Evolutionary conservation across 768 basidiomycete species (phyloP).

Genomic region (Calocybe cyanea): DNA sequence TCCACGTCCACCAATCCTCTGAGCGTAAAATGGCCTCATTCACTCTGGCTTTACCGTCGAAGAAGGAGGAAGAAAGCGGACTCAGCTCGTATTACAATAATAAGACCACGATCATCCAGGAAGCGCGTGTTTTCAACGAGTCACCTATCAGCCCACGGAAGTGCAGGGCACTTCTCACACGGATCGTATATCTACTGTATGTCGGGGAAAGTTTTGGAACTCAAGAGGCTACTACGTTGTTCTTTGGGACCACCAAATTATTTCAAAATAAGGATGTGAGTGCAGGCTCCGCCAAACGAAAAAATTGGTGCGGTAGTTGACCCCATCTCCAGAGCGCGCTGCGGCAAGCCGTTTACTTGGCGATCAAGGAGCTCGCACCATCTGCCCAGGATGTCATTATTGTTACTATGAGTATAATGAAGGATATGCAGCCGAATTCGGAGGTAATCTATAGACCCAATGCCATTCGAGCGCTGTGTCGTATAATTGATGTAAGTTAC

Average conservation of each 20-base stretch:
- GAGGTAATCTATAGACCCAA: slow-evolving; percentile 99
- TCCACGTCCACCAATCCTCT: slow-evolving; percentile 34
- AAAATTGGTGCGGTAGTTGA: not conserved
- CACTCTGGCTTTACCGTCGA: slow-evolving; percentile 76
- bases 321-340: slow-evolving; percentile 68
- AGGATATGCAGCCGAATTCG: slow-evolving; percentile 99
- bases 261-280: slow-evolving; percentile 99
- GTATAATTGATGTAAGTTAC: slow-evolving; percentile 90
- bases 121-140: slow-evolving; percentile 98
- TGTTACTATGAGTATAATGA: slow-evolving; percentile 99
- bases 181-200: slow-evolving; percentile 95
- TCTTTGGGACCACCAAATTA: slow-evolving; percentile 98
- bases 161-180: slow-evolving; percentile 92
- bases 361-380: slow-evolving; percentile 94
- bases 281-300: slow-evolving; percentile 9
- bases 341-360: slow-evolving; percentile 96
- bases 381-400: slow-evolving; percentile 99
- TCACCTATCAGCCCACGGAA: slow-evolving; percentile 97
- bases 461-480: slow-evolving; percentile 91
- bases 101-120: slow-evolving; percentile 97
- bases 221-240: slow-evolving; percentile 95
- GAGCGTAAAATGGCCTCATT: slow-evolving; percentile 41
- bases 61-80: slow-evolving; percentile 96
- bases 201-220: slow-evolving; percentile 92
- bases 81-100: slow-evolving; percentile 93